These are phyloP conservation scores for Fusarium xyrophilum DNA, from an alignment of 2,329 filamentous ascomycete species.

Conservation along the genomic window DNA sequence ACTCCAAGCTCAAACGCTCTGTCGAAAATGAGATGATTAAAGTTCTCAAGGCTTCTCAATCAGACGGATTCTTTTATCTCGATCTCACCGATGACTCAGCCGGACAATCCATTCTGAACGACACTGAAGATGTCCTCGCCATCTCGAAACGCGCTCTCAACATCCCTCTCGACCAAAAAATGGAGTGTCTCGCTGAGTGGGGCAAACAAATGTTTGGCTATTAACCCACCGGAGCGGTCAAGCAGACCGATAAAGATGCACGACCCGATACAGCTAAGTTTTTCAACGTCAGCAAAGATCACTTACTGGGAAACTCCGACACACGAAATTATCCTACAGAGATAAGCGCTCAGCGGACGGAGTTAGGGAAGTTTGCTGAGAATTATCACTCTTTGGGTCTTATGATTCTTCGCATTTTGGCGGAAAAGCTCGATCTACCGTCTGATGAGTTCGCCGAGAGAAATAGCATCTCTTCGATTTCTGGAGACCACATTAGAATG, in stretches of 20 bases:
- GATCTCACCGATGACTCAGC: neutral
- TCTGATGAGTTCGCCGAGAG: neutral
- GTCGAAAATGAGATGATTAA: neutral
- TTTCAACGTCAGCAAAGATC: neutral
- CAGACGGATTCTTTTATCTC: neutral
- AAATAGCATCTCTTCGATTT: neutral
- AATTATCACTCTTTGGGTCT: neutral
- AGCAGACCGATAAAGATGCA: neutral
- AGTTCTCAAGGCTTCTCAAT: neutral
- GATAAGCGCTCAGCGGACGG: fast-evolving
- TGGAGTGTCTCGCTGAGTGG: neutral
- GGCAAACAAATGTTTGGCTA: neutral
- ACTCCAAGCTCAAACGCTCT: neutral
- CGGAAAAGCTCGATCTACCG: neutral
- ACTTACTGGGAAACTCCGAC: neutral
- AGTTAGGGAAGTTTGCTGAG: fast-evolving
- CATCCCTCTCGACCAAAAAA: neutral
- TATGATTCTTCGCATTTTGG: neutral
- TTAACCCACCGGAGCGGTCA: neutral
- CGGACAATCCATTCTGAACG: neutral
- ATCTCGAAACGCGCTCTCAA: neutral
- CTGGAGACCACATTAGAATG: neutral
- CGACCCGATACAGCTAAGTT: neutral
- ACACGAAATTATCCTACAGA: neutral
- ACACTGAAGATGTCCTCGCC: neutral